phyloP scores from a whole-genome alignment of 768 basidiomycete species.

The Tremella mesenterica region DNA sequence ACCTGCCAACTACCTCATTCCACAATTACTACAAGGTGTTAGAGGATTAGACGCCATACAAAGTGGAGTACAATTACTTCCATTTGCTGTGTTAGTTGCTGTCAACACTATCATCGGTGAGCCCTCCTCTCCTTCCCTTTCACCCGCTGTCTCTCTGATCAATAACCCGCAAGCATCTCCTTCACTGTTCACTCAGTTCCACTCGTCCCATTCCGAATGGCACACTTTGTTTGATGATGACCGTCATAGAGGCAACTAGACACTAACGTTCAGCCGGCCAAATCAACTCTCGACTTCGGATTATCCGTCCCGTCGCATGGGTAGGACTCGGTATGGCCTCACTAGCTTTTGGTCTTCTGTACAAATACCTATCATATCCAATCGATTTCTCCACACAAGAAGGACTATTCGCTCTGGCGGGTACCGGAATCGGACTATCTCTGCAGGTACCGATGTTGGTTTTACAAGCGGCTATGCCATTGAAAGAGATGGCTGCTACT shows the following conservation, averaged over 20 bases:
- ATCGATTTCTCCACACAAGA: slow-evolving; percentile 20
- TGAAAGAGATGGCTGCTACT: slow-evolving; percentile 41
- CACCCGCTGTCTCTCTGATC: neutral
- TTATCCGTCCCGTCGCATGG: slow-evolving; percentile 41
- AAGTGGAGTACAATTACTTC: slow-evolving; percentile 36
- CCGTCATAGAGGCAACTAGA: too few relatives aligned
- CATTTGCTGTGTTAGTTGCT: slow-evolving; percentile 29
- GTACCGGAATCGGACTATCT: slow-evolving; percentile 32
- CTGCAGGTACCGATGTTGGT: slow-evolving; percentile 30
- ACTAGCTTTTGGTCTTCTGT: slow-evolving; percentile 31
- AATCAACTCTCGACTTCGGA: slow-evolving; percentile 32
- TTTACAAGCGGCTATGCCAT: slow-evolving; percentile 42
- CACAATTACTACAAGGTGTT: slow-evolving; percentile 39
- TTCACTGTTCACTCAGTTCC: neutral
- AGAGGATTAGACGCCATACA: slow-evolving; percentile 18
- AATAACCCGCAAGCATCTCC: neutral
- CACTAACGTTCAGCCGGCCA: slow-evolving; percentile 25
- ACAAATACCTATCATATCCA: slow-evolving; percentile 18
- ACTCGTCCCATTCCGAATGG: neutral
- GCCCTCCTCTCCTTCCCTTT: slow-evolving; percentile 6
- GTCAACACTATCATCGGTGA: slow-evolving; percentile 29
- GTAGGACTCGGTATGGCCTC: slow-evolving; percentile 31
- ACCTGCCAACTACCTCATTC: slow-evolving; percentile 30
- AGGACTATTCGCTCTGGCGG: slow-evolving; percentile 30
- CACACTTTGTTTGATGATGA: neutral